Evolutionary conservation across 2,329 filamentous ascomycete genomes (phyloP).

Genomic region (Penicillium sp.): DNA sequence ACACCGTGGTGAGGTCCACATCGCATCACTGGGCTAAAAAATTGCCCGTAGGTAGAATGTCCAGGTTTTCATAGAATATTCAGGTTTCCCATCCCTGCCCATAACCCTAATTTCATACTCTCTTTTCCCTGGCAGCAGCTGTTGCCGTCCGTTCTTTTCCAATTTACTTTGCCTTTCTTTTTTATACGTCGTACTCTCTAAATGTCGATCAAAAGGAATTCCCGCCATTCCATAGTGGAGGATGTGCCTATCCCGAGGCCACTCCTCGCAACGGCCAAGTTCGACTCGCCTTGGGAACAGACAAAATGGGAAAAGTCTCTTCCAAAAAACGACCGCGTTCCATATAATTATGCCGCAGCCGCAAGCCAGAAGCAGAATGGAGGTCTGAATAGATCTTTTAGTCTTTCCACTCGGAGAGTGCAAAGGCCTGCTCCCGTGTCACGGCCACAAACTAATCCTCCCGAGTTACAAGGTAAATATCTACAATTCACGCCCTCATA

Average conservation of each 20-base stretch:
- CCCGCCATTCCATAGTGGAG: slow-evolving; percentile 22
- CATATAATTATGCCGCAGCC: slow-evolving; percentile 1
- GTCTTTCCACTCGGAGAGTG: slow-evolving; percentile 20
- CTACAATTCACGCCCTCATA: neutral
- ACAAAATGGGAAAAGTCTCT: slow-evolving; percentile 26
- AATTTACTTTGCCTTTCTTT: neutral
- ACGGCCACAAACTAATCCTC: slow-evolving; percentile 15
- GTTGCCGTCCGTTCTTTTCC: slow-evolving; percentile 7
- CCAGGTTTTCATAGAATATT: slow-evolving; percentile 6
- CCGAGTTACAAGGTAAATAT: slow-evolving; percentile 8
- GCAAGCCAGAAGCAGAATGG: slow-evolving; percentile 11
- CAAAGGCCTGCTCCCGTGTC: slow-evolving; percentile 13
- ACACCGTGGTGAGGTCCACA: slow-evolving; percentile 11
- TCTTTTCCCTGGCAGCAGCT: neutral
- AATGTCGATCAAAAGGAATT: slow-evolving; percentile 10
- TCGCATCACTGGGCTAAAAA: slow-evolving; percentile 3
- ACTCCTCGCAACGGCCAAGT: slow-evolving; percentile 24
- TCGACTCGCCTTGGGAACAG: slow-evolving; percentile 25
- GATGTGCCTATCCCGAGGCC: slow-evolving; percentile 25
- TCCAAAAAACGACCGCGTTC: slow-evolving; percentile 22
- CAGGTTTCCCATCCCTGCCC: neutral
- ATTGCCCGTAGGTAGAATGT: neutral
- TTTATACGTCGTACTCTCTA: slow-evolving; percentile 19
- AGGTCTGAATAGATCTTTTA: slow-evolving; percentile 16
- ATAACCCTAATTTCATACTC: neutral